Conservation (phyloP, 2,329 filamentous ascomycete species). For the Penicillium verrucosum region DNA sequence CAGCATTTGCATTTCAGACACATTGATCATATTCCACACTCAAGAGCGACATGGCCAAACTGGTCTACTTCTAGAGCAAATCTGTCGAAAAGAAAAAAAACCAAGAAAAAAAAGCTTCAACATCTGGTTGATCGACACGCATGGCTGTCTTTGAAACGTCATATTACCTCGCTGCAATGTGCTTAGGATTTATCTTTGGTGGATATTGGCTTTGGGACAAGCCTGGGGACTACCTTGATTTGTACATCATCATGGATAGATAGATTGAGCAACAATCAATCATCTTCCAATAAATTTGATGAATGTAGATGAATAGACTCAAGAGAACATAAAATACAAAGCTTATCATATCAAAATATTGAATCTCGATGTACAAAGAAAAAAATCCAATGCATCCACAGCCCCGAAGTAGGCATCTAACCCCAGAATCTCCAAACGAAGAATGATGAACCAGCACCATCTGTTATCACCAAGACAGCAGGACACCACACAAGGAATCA, state of each 20-base stretch:
- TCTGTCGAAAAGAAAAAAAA: neutral
- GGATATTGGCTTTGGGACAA: neutral
- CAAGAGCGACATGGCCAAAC: neutral
- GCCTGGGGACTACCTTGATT: neutral
- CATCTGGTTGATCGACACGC: neutral
- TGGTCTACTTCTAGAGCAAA: neutral
- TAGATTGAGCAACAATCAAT: neutral
- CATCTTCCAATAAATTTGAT: neutral
- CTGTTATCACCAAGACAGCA: neutral
- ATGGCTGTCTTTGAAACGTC: neutral
- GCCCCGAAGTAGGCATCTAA: neutral
- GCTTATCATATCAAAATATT: neutral
- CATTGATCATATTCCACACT: neutral
- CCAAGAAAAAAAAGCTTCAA: neutral
- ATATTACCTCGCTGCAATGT: neutral
- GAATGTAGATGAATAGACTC: neutral
- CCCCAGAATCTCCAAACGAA: neutral
- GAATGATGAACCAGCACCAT: neutral
- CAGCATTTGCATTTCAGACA: neutral
- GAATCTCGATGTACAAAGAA: neutral
- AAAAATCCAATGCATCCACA: neutral
- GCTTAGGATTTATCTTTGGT: constrained; percentile 1
- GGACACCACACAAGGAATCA: neutral
- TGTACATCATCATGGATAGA: neutral
- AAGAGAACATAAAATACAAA: neutral